Base-by-base conservation (phyloP, 2,329 filamentous ascomycete species). In the Aspergillus sojae region DNA sequence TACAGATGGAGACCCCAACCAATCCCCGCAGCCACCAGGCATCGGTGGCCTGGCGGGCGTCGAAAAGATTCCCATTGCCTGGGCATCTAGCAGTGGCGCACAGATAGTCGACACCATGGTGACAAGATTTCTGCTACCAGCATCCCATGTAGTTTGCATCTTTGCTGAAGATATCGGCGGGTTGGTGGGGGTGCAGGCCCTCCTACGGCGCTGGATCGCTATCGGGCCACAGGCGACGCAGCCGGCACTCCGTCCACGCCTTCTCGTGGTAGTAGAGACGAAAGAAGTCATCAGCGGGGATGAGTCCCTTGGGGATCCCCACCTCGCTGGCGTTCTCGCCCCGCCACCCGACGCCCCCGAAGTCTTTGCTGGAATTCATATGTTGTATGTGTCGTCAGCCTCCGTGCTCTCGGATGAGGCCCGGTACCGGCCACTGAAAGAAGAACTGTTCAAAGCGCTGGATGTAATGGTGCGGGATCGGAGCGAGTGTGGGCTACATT, bases 101-200 rank as follows among this genome's bases (percentile, higher is more conserved):
- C 39, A 58, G 36, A 28, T 45, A 26, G 23, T 28, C n/a, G 39
- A 58, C 21, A 23, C 46, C 19, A n/a, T 58, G 16, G 19, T 61
- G 34, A 41, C 59, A 19, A 26, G 59, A 41, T 55, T 55, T n/a
- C 59, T 61, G 30, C 41, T 61, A 14, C 30, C 41, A 12, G 48
- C 50, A 11, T 28, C 41, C 14, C 52, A 61, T 32, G 53, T 61
- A 21, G 32, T 36, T 6, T 61, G 53, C 39, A 43, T 61, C 19
- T 61, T 61, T 36, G 53, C 59, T 26, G 59, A 46, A 10, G 59
- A 61, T 57, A 28, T 61, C 21, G 59, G 59, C n/a, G 59, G 59
- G 16, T 19, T 61, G 19, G n/a, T 34, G 39, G 50, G 39, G n/a
- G 59, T 57, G 21, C 34, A 28, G 10, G 26, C 36, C 39, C 52